These are phyloP conservation scores for Naegleria fowleri DNA, from an alignment of 208 protist species.

Conservation along the genomic window DNA sequence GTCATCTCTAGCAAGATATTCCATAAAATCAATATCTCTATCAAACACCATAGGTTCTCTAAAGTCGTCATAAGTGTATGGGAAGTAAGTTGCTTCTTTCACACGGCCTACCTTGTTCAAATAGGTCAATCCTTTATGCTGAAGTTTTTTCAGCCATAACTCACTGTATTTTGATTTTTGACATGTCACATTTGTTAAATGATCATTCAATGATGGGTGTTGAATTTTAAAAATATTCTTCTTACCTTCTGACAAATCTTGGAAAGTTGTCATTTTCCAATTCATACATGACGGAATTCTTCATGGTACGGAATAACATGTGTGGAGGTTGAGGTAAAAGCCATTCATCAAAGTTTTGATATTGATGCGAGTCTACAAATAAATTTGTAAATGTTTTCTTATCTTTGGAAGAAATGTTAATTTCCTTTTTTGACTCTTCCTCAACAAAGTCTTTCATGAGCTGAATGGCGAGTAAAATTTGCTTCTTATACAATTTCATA, in stretches of 20 bases:
- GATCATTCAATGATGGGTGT: no score
- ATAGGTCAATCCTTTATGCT: not conserved
- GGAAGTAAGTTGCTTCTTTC: not conserved
- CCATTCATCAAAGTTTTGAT: not conserved
- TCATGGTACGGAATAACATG: not conserved
- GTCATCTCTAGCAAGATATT: not conserved
- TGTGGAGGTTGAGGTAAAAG: not conserved
- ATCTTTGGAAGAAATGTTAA: not conserved
- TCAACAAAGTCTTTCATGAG: not conserved
- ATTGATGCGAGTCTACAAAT: not conserved
- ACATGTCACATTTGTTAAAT: no score
- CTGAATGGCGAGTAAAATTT: not conserved
- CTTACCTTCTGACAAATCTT: not conserved
- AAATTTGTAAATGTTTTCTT: not conserved
- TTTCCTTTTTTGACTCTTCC: not conserved
- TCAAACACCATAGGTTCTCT: not conserved
- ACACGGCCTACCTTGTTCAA: not conserved
- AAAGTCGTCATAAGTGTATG: not conserved
- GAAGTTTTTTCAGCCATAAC: not conserved
- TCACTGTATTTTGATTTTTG: not conserved
- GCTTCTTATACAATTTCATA: not conserved
- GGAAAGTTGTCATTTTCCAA: conserved; percentile 7
- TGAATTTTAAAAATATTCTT: no score
- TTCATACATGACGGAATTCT: not conserved
- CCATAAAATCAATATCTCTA: not conserved